These are phyloP conservation scores for Ensete ventricosum DNA, from an alignment of 176 grass and related monocot species.

Conservation along the genomic window DNA sequence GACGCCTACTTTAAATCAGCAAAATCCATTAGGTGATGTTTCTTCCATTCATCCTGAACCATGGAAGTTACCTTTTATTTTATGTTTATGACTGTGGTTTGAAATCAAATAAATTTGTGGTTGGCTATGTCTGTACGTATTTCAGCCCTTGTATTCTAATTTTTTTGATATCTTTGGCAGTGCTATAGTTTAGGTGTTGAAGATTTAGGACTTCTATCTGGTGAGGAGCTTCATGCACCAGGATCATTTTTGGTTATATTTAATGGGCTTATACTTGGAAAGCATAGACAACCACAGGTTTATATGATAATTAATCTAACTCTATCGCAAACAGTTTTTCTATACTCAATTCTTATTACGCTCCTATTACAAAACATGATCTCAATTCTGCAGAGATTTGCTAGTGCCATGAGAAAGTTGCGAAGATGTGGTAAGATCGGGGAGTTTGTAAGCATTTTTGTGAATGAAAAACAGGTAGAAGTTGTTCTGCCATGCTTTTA, in stretches of 20 bases:
- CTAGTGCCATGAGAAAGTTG: slow-evolving; percentile 62
- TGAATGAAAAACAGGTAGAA: slow-evolving; percentile 83
- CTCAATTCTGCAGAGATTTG: slow-evolving; percentile 61
- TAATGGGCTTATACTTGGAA: slow-evolving; percentile 92
- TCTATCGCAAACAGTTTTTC: not conserved
- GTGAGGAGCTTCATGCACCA: slow-evolving; percentile 72
- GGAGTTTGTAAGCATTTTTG: slow-evolving; percentile 93
- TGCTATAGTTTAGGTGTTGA: slow-evolving; percentile 81
- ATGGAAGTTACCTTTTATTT: not conserved
- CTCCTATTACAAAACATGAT: slow-evolving; percentile 5
- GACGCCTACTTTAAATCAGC: no score
- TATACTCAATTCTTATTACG: slow-evolving; percentile 12
- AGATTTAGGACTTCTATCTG: slow-evolving; percentile 61
- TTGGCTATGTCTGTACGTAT: not conserved
- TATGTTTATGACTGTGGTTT: not conserved
- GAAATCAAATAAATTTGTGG: not conserved
- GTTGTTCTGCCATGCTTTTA: slow-evolving; percentile 21
- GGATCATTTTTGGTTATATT: slow-evolving; percentile 95
- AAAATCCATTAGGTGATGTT: no score
- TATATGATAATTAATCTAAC: slow-evolving; percentile 1
- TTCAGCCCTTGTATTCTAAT: slow-evolving; percentile 9
- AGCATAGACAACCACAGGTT: slow-evolving; percentile 74
- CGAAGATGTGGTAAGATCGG: slow-evolving; percentile 67
- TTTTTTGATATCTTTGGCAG: slow-evolving; percentile 32
- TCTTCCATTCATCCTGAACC: no score